Evolutionary conservation across 1,139 yeast species (phyloP).

Genomic region (Lodderomyces elongisporus): DNA sequence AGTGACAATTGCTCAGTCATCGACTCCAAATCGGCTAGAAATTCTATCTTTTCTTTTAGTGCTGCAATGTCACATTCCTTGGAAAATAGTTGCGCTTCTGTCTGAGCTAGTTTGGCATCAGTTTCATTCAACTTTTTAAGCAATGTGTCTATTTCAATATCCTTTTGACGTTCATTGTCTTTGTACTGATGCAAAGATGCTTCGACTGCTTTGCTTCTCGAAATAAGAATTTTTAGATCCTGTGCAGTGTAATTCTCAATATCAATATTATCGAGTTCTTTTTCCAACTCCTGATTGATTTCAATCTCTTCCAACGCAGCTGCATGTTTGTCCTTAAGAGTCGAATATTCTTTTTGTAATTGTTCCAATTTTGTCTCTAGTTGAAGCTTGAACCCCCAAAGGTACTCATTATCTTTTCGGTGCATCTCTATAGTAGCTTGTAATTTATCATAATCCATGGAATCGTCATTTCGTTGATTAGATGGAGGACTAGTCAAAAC

Average conservation of each 20-base stretch:
- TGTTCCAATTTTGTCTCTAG: constrained; percentile 25
- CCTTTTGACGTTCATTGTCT: constrained; percentile 14
- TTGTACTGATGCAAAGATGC: constrained; percentile 26
- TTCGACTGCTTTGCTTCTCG: constrained; percentile 19
- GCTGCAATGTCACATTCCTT: constrained; percentile 26
- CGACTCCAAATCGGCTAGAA: constrained; percentile 37
- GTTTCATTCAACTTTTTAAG: constrained; percentile 22
- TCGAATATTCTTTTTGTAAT: constrained; percentile 32
- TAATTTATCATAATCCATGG: constrained; percentile 12
- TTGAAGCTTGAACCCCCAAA: constrained; percentile 36
- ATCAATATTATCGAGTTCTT: constrained; percentile 23
- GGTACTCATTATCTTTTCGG: constrained; percentile 50
- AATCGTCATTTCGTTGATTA: background rate
- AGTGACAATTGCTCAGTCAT: constrained; percentile 54
- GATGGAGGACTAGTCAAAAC: too few relatives aligned
- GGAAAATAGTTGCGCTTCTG: constrained; percentile 9
- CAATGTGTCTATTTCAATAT: constrained; percentile 18
- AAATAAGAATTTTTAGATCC: constrained; percentile 18
- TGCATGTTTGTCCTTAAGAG: constrained; percentile 35
- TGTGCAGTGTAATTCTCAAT: constrained; percentile 14
- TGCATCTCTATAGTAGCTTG: constrained; percentile 47
- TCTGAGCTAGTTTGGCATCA: constrained; percentile 11
- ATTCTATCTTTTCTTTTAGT: constrained; percentile 30
- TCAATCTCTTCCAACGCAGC: constrained; percentile 45
- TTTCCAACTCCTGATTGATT: constrained; percentile 36